Conservation (phyloP, 1,284 basidiomycete species). For the Laetiporus sulphureus region DNA sequence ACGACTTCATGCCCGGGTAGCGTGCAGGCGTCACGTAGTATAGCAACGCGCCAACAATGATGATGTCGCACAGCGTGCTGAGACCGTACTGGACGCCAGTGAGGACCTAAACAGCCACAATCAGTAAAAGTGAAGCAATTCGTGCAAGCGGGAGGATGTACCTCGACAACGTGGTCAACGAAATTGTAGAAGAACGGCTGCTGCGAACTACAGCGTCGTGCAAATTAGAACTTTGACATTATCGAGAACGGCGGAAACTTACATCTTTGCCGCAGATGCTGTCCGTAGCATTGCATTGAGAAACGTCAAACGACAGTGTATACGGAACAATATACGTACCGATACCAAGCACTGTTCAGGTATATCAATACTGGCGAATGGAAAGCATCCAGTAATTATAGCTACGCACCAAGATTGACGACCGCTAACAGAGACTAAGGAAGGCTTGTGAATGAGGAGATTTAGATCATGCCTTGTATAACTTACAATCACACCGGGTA, state of each 20-base stretch:
- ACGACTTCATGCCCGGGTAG: slow-evolving; percentile 25
- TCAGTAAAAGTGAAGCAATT: not conserved
- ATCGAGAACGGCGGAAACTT: too few species aligned
- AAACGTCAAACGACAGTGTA: too few species aligned
- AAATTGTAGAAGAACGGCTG: slow-evolving; percentile 16
- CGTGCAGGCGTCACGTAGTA: slow-evolving; percentile 22
- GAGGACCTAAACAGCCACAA: slow-evolving; percentile 14
- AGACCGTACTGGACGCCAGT: slow-evolving; percentile 18
- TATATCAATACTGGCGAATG: not conserved
- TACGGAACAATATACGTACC: too few species aligned
- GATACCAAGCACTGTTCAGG: slow-evolving; percentile 26
- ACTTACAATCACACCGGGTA: slow-evolving; percentile 14
- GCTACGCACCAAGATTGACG: slow-evolving; percentile 1
- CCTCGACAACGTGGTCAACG: slow-evolving; percentile 13
- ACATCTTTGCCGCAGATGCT: slow-evolving; percentile 9
- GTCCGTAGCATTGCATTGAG: not conserved
- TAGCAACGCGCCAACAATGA: slow-evolving; percentile 23
- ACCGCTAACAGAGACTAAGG: slow-evolving; percentile 1
- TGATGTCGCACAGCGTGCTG: slow-evolving; percentile 16
- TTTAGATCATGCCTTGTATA: not conserved
- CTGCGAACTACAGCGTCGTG: slow-evolving; percentile 10
- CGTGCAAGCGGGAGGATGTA: not conserved
- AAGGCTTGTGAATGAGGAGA: not conserved
- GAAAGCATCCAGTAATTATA: not conserved
- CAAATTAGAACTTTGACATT: too few species aligned